Conservation (phyloP, 2,329 filamentous ascomycete genomes). For the Paecilomyces sp. region DNA sequence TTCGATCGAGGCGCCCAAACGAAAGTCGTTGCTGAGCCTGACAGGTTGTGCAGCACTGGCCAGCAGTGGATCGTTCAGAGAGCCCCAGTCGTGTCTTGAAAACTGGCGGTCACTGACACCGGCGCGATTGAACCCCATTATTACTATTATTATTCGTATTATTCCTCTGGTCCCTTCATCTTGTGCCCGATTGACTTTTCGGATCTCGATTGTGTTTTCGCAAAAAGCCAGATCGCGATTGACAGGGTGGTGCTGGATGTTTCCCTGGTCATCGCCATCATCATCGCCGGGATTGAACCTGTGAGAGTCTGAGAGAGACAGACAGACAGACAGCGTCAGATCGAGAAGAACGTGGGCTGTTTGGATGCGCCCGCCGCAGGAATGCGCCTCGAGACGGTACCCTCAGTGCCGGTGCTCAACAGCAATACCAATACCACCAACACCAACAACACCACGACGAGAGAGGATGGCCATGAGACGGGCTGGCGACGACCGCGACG, state of each 20-base stretch:
- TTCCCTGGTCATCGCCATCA: too few species aligned
- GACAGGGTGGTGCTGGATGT: too few species aligned
- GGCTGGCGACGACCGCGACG: constrained; percentile 7
- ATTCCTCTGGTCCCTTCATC: background rate
- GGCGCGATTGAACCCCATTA: background rate
- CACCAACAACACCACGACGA: too few species aligned
- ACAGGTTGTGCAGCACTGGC: background rate
- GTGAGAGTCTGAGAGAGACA: background rate
- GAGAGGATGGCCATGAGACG: background rate
- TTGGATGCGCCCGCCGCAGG: background rate
- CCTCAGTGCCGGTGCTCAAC: background rate
- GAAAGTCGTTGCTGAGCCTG: background rate
- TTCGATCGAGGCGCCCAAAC: background rate
- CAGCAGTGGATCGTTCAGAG: background rate
- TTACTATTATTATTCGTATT: background rate
- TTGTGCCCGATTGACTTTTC: too few species aligned
- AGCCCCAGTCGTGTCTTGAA: background rate
- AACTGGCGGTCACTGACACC: background rate
- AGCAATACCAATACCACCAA: too few species aligned
- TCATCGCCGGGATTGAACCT: background rate
- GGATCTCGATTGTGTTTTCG: too few species aligned
- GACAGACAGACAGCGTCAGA: too few species aligned
- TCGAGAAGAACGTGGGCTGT: background rate
- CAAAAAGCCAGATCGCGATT: too few species aligned
- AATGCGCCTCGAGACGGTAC: background rate